Conservation (phyloP, 352 stramenopile species). For the Phytopythium vexans region DNA sequence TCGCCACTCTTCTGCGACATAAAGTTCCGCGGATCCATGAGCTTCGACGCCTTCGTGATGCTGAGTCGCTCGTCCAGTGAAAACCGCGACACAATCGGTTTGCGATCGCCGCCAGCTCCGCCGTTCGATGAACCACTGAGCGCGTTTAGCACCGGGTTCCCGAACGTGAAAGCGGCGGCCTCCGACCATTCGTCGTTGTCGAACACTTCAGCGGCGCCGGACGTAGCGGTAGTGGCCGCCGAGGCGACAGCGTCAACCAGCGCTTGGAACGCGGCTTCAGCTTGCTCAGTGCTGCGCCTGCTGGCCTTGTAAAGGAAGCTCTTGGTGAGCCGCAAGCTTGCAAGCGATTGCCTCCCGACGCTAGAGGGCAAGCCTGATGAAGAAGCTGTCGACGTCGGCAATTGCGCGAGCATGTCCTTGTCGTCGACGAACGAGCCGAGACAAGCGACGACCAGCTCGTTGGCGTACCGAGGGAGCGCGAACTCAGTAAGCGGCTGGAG, state of each 20-base stretch:
- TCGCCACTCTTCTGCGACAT: constrained; percentile 29
- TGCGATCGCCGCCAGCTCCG: constrained; percentile 26
- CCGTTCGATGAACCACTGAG: constrained; percentile 1
- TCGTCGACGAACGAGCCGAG: constrained; percentile 34
- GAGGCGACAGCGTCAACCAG: constrained; percentile 59
- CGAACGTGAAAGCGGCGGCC: constrained; percentile 23
- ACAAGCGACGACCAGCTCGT: constrained; percentile 52
- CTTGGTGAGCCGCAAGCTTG: constrained; percentile 56
- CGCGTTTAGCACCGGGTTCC: constrained; percentile 22
- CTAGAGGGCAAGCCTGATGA: too few relatives aligned
- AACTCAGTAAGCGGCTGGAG: constrained; percentile 72
- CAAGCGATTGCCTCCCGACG: constrained; percentile 26
- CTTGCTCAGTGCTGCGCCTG: constrained; percentile 58
- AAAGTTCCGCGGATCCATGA: constrained; percentile 46
- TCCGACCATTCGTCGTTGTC: constrained; percentile 62
- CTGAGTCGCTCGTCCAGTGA: constrained; percentile 59
- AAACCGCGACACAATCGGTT: constrained; percentile 48
- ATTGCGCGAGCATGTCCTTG: constrained; percentile 22
- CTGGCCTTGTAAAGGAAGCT: constrained; percentile 72
- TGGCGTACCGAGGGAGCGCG: constrained; percentile 61
- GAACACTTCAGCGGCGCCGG: constrained; percentile 29
- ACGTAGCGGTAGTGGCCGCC: constrained; percentile 36
- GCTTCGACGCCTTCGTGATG: constrained; percentile 44
- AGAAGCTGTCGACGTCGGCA: constrained; percentile 2
- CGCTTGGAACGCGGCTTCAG: constrained; percentile 69